These are phyloP conservation scores for Fusarium sp. DNA, from an alignment of 2,329 filamentous ascomycete species.

Conservation along the genomic window DNA sequence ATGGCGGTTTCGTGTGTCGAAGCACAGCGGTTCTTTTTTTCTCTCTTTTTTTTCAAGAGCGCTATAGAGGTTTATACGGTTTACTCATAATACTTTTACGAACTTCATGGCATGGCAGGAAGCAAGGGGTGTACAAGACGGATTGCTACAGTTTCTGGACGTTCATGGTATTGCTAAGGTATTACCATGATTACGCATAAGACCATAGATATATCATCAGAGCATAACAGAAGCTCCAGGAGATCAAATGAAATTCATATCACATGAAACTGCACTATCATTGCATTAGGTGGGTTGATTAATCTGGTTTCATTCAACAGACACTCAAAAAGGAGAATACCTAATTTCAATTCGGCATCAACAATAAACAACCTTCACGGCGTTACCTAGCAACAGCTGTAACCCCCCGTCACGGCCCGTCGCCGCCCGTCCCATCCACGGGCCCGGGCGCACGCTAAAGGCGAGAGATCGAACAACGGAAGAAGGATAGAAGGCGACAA, in stretches of 20 bases:
- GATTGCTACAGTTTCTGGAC: slow-evolving; percentile 25
- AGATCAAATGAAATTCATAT: background rate
- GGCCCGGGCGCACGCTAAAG: slow-evolving; percentile 17
- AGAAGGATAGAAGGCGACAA: slow-evolving; percentile 1
- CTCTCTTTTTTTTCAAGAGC: background rate
- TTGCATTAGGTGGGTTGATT: background rate
- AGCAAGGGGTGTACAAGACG: slow-evolving; percentile 1
- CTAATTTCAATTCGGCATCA: slow-evolving; percentile 15
- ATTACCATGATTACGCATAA: background rate
- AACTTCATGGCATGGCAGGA: slow-evolving; percentile 18
- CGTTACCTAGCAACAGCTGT: slow-evolving; percentile 11
- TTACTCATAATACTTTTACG: slow-evolving; percentile 11
- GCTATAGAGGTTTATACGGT: slow-evolving; percentile 6
- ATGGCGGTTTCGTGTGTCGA: slow-evolving; percentile 2
- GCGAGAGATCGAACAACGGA: slow-evolving; percentile 4
- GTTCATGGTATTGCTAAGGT: background rate
- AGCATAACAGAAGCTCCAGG: background rate
- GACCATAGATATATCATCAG: background rate
- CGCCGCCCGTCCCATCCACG: slow-evolving; percentile 15
- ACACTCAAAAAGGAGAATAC: background rate
- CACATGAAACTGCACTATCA: slow-evolving; percentile 1
- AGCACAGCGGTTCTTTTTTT: background rate
- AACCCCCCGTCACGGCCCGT: slow-evolving; percentile 17
- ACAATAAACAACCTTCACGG: slow-evolving; percentile 13
- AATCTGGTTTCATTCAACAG: background rate